Evolutionary conservation across 2,329 filamentous ascomycete genomes (phyloP), one percentile per base, ranked within the genome.

Genomic region (Intubia oerlemansii): DNA sequence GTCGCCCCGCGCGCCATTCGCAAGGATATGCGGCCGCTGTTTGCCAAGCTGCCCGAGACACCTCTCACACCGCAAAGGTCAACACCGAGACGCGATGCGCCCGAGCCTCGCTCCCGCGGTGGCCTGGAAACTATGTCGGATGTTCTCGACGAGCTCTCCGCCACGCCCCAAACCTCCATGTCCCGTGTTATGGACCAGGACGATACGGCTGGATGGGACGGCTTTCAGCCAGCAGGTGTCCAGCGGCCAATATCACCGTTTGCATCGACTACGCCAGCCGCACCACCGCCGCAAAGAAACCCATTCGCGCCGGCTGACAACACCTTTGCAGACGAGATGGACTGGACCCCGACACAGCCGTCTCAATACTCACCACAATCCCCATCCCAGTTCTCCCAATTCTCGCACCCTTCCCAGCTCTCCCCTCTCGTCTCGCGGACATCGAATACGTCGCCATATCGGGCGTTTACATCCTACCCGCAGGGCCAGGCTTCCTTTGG

Each of bases 301-400:
- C n/a, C n/a, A n/a, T n/a, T n/a, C n/a, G n/a, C n/a, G n/a, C n/a
- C n/a, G n/a, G n/a, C n/a, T n/a, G n/a, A n/a, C n/a, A n/a, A n/a
- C n/a, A n/a, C n/a, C n/a, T n/a, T n/a, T 32, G 53, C 52, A 1
- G 64, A 74, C 22, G 61, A 62, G 31, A 82, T 84, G 77, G 77
- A 82, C 41, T 80, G 75, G 68, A 64, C 69, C 3, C 71, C 72
- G 1, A 67, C 66, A 8, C 20, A 28, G 24, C 25, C 34, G 30
- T n/a, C n/a, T n/a, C n/a, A n/a, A n/a, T n/a, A n/a, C n/a, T n/a
- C n/a, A n/a, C n/a, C n/a, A n/a, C n/a, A n/a, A n/a, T n/a, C n/a
- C n/a, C n/a, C n/a, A n/a, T n/a, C n/a, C n/a, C n/a, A n/a, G n/a
- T n/a, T n/a, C n/a, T n/a, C n/a, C n/a, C n/a, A n/a, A n/a, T n/a